These are phyloP conservation scores for Hypsizygus marmoreus DNA, from an alignment of 768 basidiomycete genomes.

Conservation along the genomic window DNA sequence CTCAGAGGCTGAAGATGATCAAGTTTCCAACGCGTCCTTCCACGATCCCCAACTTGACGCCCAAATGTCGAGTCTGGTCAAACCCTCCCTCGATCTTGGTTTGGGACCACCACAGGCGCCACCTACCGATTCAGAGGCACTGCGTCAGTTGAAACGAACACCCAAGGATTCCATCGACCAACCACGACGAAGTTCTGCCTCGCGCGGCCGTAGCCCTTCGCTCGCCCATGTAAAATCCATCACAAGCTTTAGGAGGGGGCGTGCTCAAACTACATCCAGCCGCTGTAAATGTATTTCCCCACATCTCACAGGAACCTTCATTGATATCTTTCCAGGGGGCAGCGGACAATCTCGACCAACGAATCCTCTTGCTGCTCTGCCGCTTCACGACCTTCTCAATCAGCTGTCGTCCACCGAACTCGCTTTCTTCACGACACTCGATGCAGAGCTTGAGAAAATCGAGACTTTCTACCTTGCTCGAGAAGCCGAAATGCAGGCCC, in stretches of 20 bases:
- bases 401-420: slow-evolving; percentile 60
- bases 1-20: slow-evolving; percentile 20
- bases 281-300: neutral
- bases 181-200: neutral
- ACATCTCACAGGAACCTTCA: too few relatives aligned
- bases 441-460: slow-evolving; percentile 81
- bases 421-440: slow-evolving; percentile 77
- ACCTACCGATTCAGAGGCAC: neutral
- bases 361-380: slow-evolving; percentile 32
- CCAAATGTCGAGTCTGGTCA: too few relatives aligned
- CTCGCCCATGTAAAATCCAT: slow-evolving; percentile 4
- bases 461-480: slow-evolving; percentile 78
- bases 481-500: slow-evolving; percentile 60
- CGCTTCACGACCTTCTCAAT: slow-evolving; percentile 51
- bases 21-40: neutral
- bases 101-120: too few relatives aligned
- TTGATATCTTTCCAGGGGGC: too few relatives aligned
- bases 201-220: neutral
- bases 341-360: neutral
- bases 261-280: neutral
- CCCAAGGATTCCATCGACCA: neutral
- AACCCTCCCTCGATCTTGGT: too few relatives aligned
- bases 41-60: too few relatives aligned
- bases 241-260: neutral
- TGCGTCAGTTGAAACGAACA: neutral